Evolutionary conservation across 2,329 filamentous ascomycete species (phyloP).

Genomic region (Colletotrichum paranaense): DNA sequence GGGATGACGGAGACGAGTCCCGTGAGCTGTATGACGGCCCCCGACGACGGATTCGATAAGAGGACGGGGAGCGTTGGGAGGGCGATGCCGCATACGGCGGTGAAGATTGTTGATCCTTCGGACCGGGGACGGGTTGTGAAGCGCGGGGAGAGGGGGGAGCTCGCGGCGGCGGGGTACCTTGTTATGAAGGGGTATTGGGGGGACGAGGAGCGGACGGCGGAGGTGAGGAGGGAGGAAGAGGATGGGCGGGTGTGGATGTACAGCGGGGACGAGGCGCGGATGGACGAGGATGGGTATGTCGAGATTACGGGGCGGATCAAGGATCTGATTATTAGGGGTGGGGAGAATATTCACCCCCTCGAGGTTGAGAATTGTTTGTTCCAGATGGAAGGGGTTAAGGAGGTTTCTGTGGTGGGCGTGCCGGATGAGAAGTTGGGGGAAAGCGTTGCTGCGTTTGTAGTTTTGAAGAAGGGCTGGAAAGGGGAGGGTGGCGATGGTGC

Average conservation of each 20-base stretch:
- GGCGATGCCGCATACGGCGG: conserved; percentile 82
- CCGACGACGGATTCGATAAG: conserved; percentile 78
- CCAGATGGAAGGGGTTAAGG: conserved; percentile 74
- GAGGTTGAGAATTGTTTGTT: conserved; percentile 93
- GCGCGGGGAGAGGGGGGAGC: conserved; percentile 78
- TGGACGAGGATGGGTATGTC: conserved; percentile 86
- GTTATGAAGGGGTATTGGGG: conserved; percentile 93
- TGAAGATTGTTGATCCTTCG: conserved; percentile 79
- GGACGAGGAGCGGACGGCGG: conserved; percentile 75
- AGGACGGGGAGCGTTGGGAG: conserved; percentile 81
- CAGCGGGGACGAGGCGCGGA: conserved; percentile 90
- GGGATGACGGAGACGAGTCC: conserved; percentile 94
- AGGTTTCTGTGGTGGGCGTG: conserved; percentile 86
- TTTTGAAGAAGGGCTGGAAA: conserved; percentile 49
- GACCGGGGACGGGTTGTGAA: conserved; percentile 71
- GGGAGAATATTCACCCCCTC: conserved; percentile 95
- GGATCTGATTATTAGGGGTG: conserved; percentile 93
- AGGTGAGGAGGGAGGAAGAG: conserved; percentile 67
- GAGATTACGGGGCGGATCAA: conserved; percentile 93
- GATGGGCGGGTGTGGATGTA: conserved; percentile 81
- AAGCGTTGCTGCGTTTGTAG: conserved; percentile 85
- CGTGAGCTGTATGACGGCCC: conserved; percentile 84
- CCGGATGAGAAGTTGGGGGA: conserved; percentile 88
- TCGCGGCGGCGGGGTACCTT: conserved; percentile 85
- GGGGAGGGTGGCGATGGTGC: conserved; percentile 36